Base-by-base conservation (phyloP, 2,329 filamentous ascomycete species). In the Teratosphaeriaceae sp. region DNA sequence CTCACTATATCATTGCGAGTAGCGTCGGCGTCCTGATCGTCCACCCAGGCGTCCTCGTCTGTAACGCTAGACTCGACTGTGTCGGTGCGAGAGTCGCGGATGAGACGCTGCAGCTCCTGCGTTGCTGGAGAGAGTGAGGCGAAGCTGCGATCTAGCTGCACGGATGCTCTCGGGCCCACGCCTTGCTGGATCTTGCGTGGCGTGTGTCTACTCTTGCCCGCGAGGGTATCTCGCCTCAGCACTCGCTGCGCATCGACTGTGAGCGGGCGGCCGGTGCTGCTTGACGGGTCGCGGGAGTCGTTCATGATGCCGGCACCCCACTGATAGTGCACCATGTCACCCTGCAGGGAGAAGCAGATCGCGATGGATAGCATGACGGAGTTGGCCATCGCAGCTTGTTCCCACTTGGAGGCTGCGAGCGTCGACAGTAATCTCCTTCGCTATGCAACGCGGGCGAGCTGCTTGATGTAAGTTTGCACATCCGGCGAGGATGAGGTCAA, bases 141-240 rank as follows among this genome's bases (percentile, higher is more conserved):
- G 24, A 39, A 29, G 37, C 37, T 30, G n/a, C 22, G 3, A 18
- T 39, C 37, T 20, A 39, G 7, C 35, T 23, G 35, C 13, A 11
- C 35, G 15, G 29, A 13, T 18, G 31, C 6, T 4, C 15, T 34
- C 3, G 15, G 31, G n/a, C 6, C 31, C 15, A 5, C 31, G n/a
- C 9, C 8, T 18, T 34, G 9, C 31, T 34, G n/a, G n/a, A n/a
- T n/a, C n/a, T n/a, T n/a, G n/a, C n/a, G n/a, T n/a, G n/a, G n/a
- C n/a, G n/a, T n/a, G n/a, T n/a, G n/a, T n/a, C n/a, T n/a, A n/a
- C n/a, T n/a, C n/a, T n/a, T n/a, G n/a, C n/a, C n/a, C n/a, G n/a
- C n/a, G n/a, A n/a, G n/a, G n/a, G n/a, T n/a, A n/a, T n/a, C n/a
- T n/a, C n/a, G n/a, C n/a, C n/a, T n/a, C n/a, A n/a, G n/a, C n/a